A percentile compares a stretch with the other conserved stretches of the same genome.
Conservation (phyloP, 2,329 filamentous ascomycete species). For the Xylaria sp. region DNA sequence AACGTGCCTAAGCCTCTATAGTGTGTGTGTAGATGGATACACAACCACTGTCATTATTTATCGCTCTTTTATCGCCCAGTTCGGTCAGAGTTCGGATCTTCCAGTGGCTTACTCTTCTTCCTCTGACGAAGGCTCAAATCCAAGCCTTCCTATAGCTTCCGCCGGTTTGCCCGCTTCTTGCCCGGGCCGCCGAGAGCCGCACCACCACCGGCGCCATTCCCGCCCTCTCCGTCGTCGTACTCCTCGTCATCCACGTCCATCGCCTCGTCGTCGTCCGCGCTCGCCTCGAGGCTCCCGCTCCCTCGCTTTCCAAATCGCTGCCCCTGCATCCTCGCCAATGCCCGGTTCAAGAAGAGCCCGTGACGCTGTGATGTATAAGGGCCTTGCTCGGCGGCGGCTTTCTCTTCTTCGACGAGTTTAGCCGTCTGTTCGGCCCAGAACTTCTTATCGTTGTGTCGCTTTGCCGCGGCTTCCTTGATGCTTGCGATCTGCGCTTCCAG, state of each 20-base stretch:
- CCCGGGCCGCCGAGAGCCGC: conserved; percentile 53
- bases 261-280: conserved; percentile 58
- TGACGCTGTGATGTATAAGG: conserved; percentile 43
- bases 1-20: neutral
- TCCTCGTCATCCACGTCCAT: conserved; percentile 68
- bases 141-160: conserved; percentile 60
- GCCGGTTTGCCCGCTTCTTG: conserved; percentile 63
- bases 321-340: conserved; percentile 40
- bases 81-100: neutral
- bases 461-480: conserved; percentile 69
- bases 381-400: conserved; percentile 39
- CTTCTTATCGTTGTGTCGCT: conserved; percentile 62
- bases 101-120: neutral
- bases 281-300: conserved; percentile 45
- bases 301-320: conserved; percentile 52
- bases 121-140: neutral
- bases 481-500: conserved; percentile 79
- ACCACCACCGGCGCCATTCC: conserved; percentile 45
- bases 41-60: neutral
- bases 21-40: neutral
- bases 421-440: conserved; percentile 62
- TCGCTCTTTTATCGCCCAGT: neutral
- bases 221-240: conserved; percentile 59
- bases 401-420: conserved; percentile 60
- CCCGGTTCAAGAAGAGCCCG: conserved; percentile 42